These are phyloP conservation scores for Sclerotinia nivalis DNA, from an alignment of 2,329 filamentous ascomycete species.

Conservation along the genomic window DNA sequence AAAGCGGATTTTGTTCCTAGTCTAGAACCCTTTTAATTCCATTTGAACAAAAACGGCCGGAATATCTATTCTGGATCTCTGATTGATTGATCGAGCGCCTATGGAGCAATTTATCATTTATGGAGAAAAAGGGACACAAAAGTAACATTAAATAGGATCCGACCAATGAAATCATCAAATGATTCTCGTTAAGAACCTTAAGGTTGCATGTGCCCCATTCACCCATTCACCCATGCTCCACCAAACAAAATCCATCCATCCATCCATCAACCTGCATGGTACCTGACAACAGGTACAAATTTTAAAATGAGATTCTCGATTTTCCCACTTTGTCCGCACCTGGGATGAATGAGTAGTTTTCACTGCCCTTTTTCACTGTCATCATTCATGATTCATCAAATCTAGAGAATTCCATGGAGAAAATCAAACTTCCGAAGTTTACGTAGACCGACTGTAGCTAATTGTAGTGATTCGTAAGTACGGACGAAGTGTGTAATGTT, in stretches of 20 bases:
- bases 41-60: background rate
- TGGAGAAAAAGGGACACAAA: background rate
- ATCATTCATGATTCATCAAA: background rate
- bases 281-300: background rate
- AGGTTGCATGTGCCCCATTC: background rate
- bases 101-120: background rate
- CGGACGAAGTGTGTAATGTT: background rate
- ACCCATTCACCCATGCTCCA: background rate
- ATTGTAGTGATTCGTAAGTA: background rate
- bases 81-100: background rate
- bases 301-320: slow-evolving; percentile 22
- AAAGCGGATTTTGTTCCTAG: background rate
- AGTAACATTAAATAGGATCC: background rate
- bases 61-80: background rate
- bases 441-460: background rate
- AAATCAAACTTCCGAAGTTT: background rate
- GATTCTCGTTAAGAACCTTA: background rate
- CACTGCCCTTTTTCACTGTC: background rate
- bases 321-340: slow-evolving; percentile 3
- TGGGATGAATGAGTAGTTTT: background rate
- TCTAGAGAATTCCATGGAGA: background rate
- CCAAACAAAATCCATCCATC: background rate
- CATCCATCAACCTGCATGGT: slow-evolving; percentile 1
- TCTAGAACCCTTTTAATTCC: slow-evolving; percentile 10
- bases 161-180: background rate